Base-by-base conservation (phyloP, 257 asterid species). In the Jaltomata sinuosa region DNA sequence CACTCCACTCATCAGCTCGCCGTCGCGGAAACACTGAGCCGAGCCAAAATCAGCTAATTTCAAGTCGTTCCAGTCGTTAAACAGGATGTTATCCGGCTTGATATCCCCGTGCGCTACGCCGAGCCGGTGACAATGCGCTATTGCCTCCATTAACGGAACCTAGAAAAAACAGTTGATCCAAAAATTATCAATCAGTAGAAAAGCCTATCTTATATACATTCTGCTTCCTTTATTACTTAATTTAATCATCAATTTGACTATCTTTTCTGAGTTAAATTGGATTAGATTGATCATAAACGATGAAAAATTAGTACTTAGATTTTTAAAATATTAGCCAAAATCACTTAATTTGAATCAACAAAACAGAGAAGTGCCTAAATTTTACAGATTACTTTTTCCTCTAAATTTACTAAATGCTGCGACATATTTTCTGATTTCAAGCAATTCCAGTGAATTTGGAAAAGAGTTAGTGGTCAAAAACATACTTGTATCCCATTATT, bases 1-100 rank as follows among this genome's bases (percentile, higher is more conserved):
- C 32, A 88, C 72, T 65, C 88, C 91, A 16, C 83, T 84, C 82
- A 88, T 62, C 27, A 64, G 84, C 36, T 74, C 86, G 59, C 91
- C 90, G 3, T 84, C 89, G 29, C 79, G 83, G 87, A 92, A 87
- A 74, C 67, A 86, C 90, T 91, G 94, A 3, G 98, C 94, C 3
- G 97, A 91, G 45, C 98, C 98, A 62, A 94, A 94, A 79, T 94
- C 98, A 0, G 94, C 95, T 14, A 94, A 92, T 68, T 93, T 94
- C 15, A 93, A 90, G 83, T 87, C 94, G 55, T 87, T 84, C 76
- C 80, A 77, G 83, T 85, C 77, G 87, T 91, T 89, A 91, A 92
- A 93, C 61, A 94, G 89, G 25, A 93, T 87, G 93, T 94, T 93
- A 4, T 93, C 98, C 0, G 94, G 97, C 57, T 94, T 93, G 55